Evolutionary conservation across 306 rosid species (phyloP).

Genomic region (Dryas alaskensis): DNA sequence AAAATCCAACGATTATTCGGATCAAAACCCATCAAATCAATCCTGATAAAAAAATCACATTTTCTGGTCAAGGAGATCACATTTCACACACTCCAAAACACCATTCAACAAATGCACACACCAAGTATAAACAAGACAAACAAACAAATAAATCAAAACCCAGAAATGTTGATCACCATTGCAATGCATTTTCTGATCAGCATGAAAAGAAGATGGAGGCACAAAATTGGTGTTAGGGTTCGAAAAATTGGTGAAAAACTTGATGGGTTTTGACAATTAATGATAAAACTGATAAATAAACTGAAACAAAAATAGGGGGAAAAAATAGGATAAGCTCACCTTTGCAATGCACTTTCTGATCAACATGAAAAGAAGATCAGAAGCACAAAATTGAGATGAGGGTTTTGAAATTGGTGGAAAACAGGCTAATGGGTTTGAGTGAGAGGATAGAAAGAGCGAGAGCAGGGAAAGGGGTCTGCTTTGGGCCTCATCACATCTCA

Average conservation of each 20-base stretch:
- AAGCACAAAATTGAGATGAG: conserved; percentile 11
- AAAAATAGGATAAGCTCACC: conserved; percentile 13
- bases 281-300: not conserved
- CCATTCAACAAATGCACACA: conserved; percentile 24
- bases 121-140: not conserved
- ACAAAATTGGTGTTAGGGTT: conserved; percentile 36
- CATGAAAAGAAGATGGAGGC: conserved; percentile 27
- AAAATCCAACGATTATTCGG: conserved; percentile 8
- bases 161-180: conserved; percentile 31
- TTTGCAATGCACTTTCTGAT: conserved; percentile 9
- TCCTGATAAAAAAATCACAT: conserved; percentile 9
- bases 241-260: conserved; percentile 9
- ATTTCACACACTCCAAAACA: conserved; percentile 18
- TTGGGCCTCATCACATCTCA: conserved; percentile 23
- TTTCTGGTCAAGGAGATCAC: conserved; percentile 8
- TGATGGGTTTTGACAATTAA: not conserved
- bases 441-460: conserved; percentile 9
- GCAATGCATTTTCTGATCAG: conserved; percentile 20
- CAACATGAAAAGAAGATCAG: conserved; percentile 26
- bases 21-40: conserved; percentile 34
- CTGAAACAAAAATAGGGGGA: not conserved
- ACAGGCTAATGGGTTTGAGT: conserved; percentile 4
- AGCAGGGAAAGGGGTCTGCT: conserved; percentile 2
- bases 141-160: conserved; percentile 20
- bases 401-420: conserved; percentile 23